These are phyloP conservation scores for Sordariomycetes sp. DNA, from an alignment of 2,329 filamentous ascomycete species.

Conservation along the genomic window DNA sequence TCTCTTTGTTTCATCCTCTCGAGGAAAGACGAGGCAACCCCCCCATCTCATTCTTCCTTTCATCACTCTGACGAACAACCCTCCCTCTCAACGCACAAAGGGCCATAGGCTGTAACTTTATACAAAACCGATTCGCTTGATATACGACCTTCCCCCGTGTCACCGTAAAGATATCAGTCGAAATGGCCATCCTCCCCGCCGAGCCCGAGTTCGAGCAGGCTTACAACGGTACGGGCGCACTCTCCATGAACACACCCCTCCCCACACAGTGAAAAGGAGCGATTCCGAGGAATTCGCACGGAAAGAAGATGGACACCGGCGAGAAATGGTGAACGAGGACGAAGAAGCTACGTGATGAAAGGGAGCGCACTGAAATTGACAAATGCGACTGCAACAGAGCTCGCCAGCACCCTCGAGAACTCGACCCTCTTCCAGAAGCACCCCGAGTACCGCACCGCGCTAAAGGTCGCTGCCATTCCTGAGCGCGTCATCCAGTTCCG, in stretches of 20 bases:
- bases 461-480: constrained; percentile 76
- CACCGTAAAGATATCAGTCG: constrained; percentile 11
- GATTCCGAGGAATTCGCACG: background rate
- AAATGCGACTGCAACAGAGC: constrained; percentile 48
- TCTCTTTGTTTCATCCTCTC: background rate
- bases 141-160: background rate
- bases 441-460: constrained; percentile 86
- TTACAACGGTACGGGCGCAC: constrained; percentile 60
- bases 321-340: background rate
- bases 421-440: constrained; percentile 86
- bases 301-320: constrained; percentile 8
- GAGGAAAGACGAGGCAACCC: background rate
- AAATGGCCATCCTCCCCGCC: constrained; percentile 69
- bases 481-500: constrained; percentile 97
- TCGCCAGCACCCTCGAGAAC: constrained; percentile 87
- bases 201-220: constrained; percentile 99
- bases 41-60: background rate
- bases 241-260: background rate
- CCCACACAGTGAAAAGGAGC: background rate
- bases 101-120: background rate
- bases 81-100: background rate
- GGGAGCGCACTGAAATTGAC: background rate
- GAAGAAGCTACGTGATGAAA: too few species aligned
- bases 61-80: background rate
- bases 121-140: constrained; percentile 5